These are phyloP conservation scores for Ophiostoma fasciatum DNA, from an alignment of 2,329 filamentous ascomycete species.

Conservation along the genomic window DNA sequence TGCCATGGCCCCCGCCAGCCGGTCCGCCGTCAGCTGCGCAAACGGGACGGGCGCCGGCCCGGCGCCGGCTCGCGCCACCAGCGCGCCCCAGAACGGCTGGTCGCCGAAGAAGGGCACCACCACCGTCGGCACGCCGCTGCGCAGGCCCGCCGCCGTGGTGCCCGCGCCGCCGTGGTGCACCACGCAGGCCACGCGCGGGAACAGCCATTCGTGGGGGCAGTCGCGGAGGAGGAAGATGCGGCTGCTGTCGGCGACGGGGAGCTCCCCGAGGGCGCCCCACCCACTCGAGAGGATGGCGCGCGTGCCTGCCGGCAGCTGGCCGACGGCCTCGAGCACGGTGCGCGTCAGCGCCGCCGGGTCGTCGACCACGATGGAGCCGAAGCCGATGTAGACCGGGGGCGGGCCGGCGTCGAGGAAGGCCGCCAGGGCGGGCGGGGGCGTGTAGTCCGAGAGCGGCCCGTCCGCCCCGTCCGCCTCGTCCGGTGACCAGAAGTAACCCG, in stretches of 20 bases:
- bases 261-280: conserved; percentile 68
- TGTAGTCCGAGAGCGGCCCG: conserved; percentile 26
- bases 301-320: conserved; percentile 33
- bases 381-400: conserved; percentile 68
- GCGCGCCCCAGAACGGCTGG: conserved; percentile 70
- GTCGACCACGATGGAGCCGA: conserved; percentile 70
- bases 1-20: conserved; percentile 47
- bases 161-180: conserved; percentile 82
- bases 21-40: conserved; percentile 50
- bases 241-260: background rate
- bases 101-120: conserved; percentile 81
- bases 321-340: conserved; percentile 57
- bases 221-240: conserved; percentile 3
- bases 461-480: background rate
- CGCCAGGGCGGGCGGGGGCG: conserved; percentile 48
- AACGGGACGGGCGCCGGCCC: conserved; percentile 57
- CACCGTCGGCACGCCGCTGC: conserved; percentile 64
- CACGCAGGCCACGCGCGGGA: conserved; percentile 64
- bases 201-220: conserved; percentile 67
- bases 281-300: conserved; percentile 74
- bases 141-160: conserved; percentile 76
- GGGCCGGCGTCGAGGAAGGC: conserved; percentile 53
- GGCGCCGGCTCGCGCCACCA: conserved; percentile 57
- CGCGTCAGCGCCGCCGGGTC: conserved; percentile 56
- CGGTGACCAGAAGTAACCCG: conserved; percentile 57